Conservation (phyloP, 371 early-diverging fungal species). For the Circinella minor region DNA sequence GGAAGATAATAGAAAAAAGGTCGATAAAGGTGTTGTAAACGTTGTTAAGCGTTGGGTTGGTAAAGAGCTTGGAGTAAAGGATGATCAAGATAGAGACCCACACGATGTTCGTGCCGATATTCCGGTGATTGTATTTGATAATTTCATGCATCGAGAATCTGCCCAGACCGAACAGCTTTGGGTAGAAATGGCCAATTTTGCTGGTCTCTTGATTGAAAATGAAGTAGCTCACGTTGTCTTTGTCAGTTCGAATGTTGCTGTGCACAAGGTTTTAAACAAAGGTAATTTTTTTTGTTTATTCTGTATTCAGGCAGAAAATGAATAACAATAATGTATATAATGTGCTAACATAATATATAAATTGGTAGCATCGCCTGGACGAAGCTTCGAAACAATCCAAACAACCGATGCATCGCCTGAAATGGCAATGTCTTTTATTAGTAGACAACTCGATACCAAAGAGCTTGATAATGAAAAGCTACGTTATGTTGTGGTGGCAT, state of each 20-base stretch:
- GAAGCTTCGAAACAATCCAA: conserved; percentile 72
- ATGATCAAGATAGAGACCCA: conserved; percentile 18
- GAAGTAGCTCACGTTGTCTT: conserved; percentile 92
- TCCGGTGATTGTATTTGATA: conserved; percentile 90
- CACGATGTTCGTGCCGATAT: conserved; percentile 47
- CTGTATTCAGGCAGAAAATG: background rate
- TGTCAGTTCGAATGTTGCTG: conserved; percentile 78
- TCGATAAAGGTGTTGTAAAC: conserved; percentile 5
- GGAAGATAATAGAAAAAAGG: conserved; percentile 17
- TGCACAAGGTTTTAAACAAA: conserved; percentile 70
- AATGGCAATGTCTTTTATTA: conserved; percentile 65
- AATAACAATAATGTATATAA: no score
- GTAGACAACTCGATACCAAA: conserved; percentile 57
- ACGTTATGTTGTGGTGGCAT: conserved; percentile 57
- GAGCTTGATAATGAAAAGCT: conserved; percentile 51
- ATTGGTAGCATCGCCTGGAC: conserved; percentile 69
- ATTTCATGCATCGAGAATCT: conserved; percentile 78
- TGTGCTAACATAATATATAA: background rate
- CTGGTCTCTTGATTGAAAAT: conserved; percentile 73
- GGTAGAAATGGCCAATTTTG: conserved; percentile 81
- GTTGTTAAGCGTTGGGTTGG: conserved; percentile 15
- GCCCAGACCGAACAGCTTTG: conserved; percentile 62
- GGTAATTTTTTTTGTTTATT: background rate
- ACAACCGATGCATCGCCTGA: conserved; percentile 76
- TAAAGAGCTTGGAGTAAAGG: background rate